A percentile compares a stretch with the other conserved stretches of the same genome.
phyloP scores from a whole-genome alignment of 2,329 filamentous ascomycete genomes.

The Penicillium occitanis region DNA sequence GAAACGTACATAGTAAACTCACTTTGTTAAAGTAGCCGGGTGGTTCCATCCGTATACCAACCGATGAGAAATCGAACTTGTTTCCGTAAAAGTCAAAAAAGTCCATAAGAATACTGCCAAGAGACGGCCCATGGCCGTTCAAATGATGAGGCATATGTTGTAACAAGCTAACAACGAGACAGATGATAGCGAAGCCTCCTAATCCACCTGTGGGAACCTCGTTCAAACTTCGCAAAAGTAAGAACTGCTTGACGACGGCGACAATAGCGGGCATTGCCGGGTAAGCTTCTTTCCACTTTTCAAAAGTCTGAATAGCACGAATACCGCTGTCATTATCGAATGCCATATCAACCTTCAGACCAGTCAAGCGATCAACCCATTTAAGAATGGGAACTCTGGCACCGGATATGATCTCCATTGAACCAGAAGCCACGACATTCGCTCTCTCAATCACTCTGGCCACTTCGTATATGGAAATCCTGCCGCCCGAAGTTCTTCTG shows the following conservation, averaged over 20 bases:
- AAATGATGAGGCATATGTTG: constrained; percentile 73
- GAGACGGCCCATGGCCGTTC: constrained; percentile 65
- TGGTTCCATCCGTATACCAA: constrained; percentile 73
- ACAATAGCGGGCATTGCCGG: constrained; percentile 85
- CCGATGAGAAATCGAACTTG: constrained; percentile 66
- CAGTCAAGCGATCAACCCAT: constrained; percentile 75
- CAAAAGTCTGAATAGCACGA: constrained; percentile 75
- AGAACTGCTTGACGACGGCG: constrained; percentile 85
- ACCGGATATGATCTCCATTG: constrained; percentile 66
- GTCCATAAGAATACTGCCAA: constrained; percentile 78
- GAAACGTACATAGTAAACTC: constrained; percentile 19
- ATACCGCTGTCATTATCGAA: constrained; percentile 90
- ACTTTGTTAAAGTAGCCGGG: constrained; percentile 78
- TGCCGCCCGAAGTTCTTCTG: constrained; percentile 38
- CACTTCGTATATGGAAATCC: constrained; percentile 58
- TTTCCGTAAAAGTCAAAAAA: constrained; percentile 91
- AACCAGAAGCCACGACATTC: constrained; percentile 56
- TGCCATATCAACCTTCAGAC: constrained; percentile 84
- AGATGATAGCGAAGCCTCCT: constrained; percentile 91
- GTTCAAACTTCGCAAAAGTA: constrained; percentile 85
- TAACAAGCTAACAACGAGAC: constrained; percentile 84
- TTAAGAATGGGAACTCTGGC: constrained; percentile 93
- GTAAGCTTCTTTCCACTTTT: constrained; percentile 73
- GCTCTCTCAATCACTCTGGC: constrained; percentile 33
- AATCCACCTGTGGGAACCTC: constrained; percentile 90